Conservation (phyloP, 148 eudicot species). For the Oxyria digyna region DNA sequence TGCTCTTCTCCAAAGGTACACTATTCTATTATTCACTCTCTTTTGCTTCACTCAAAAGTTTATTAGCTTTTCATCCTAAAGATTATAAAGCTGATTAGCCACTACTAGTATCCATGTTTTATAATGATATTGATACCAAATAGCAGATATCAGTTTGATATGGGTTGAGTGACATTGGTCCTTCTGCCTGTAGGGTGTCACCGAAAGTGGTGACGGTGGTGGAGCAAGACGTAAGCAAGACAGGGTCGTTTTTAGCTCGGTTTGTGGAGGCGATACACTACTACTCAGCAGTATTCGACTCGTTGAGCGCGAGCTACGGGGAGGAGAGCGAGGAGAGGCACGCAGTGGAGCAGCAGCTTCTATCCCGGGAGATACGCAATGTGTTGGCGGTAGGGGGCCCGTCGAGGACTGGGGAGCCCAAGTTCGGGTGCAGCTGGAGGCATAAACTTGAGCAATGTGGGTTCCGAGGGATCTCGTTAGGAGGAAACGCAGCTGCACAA, state of each 20-base stretch:
- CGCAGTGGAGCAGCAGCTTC: slow-evolving; percentile 84
- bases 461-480: slow-evolving; percentile 63
- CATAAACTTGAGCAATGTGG: slow-evolving; percentile 81
- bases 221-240: slow-evolving; percentile 89
- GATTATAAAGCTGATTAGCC: no score
- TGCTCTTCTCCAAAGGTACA: slow-evolving; percentile 71
- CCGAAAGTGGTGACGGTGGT: slow-evolving; percentile 96
- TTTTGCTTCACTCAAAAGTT: no score
- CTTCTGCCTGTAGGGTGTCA: slow-evolving; percentile 50
- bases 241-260: slow-evolving; percentile 74
- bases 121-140: no score
- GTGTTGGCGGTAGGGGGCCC: slow-evolving; percentile 81
- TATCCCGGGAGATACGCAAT: slow-evolving; percentile 74
- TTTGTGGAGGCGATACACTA: slow-evolving; percentile 98
- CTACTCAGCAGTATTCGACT: slow-evolving; percentile 92
- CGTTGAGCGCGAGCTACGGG: slow-evolving; percentile 82
- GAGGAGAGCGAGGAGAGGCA: slow-evolving; percentile 94
- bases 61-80: no score
- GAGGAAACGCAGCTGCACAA: slow-evolving; percentile 90
- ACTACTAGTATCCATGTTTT: no score
- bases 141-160: no score
- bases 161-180: no score
- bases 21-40: no score
- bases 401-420: slow-evolving; percentile 53
- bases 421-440: slow-evolving; percentile 82